Conservation (phyloP, 306 rosid species). For the Hippophae gyantsensis region DNA sequence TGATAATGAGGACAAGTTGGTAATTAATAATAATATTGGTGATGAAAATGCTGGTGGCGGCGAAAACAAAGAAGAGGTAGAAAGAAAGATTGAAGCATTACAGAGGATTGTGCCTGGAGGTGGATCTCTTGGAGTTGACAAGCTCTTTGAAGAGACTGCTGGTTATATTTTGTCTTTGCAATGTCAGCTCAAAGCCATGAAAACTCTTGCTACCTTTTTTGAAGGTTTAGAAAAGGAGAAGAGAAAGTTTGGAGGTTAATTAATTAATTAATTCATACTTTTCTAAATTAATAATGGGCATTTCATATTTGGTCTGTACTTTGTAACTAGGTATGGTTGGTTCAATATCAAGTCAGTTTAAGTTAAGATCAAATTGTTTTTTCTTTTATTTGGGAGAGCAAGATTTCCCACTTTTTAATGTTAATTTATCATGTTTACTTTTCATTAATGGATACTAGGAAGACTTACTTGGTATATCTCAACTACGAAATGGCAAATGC, state of each 20-base stretch:
- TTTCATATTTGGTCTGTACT: too few relatives aligned
- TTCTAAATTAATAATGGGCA: neutral
- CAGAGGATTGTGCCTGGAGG: constrained; percentile 87
- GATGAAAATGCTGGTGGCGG: constrained; percentile 11
- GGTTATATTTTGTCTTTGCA: constrained; percentile 66
- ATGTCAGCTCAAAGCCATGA: constrained; percentile 64
- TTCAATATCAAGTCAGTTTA: neutral
- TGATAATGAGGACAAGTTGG: neutral
- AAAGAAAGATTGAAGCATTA: constrained; percentile 68
- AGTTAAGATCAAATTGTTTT: constrained; percentile 7
- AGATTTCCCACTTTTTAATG: constrained; percentile 24
- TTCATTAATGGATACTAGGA: constrained; percentile 7
- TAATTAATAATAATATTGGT: neutral
- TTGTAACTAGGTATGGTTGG: too few relatives aligned
- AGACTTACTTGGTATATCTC: constrained; percentile 9
- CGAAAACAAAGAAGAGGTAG: constrained; percentile 57
- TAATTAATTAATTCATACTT: neutral
- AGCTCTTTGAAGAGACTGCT: constrained; percentile 84
- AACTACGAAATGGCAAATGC: too few relatives aligned
- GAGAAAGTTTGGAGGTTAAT: constrained; percentile 57
- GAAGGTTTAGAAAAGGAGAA: constrained; percentile 58
- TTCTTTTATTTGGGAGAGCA: constrained; percentile 26
- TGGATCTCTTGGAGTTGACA: constrained; percentile 56
- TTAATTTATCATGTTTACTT: neutral
- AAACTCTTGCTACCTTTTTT: constrained; percentile 46